These are phyloP conservation scores for Rutstroemia sp. DNA, from an alignment of 2,329 filamentous ascomycete genomes.

Conservation along the genomic window DNA sequence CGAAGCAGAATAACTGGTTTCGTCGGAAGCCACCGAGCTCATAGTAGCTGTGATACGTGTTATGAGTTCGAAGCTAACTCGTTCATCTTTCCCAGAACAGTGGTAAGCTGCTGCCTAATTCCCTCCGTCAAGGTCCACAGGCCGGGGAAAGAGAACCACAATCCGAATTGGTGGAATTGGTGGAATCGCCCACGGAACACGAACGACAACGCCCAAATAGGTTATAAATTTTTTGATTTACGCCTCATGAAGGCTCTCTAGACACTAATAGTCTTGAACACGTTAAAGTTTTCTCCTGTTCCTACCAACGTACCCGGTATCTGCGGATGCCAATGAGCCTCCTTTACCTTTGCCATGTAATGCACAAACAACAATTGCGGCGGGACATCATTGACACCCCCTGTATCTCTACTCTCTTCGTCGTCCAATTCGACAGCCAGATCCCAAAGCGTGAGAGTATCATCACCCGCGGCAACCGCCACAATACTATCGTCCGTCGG, in stretches of 20 bases:
- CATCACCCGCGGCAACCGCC: slow-evolving; percentile 84
- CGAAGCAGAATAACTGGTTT: too few relatives aligned
- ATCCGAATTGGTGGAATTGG: too few relatives aligned
- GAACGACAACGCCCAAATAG: too few relatives aligned
- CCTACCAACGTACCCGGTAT: slow-evolving; percentile 85
- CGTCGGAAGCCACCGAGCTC: too few relatives aligned
- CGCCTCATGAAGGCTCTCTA: slow-evolving; percentile 31
- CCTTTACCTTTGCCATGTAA: slow-evolving; percentile 91
- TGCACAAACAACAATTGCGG: slow-evolving; percentile 95
- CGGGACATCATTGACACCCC: slow-evolving; percentile 81
- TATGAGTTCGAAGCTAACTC: too few relatives aligned
- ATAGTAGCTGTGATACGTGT: too few relatives aligned
- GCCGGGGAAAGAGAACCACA: too few relatives aligned
- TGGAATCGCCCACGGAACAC: too few relatives aligned
- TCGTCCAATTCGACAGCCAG: slow-evolving; percentile 93
- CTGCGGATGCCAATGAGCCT: slow-evolving; percentile 95
- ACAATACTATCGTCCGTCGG: slow-evolving; percentile 95
- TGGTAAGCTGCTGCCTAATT: too few relatives aligned
- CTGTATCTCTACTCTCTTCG: slow-evolving; percentile 88
- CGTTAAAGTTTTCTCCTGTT: slow-evolving; percentile 82
- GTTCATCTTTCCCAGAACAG: too few relatives aligned
- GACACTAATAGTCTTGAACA: slow-evolving; percentile 78
- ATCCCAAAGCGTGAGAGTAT: slow-evolving; percentile 95
- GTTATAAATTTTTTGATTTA: too few relatives aligned
- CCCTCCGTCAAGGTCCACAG: too few relatives aligned